phyloP scores from a whole-genome alignment of 306 rosid species.

The Ceratonia siliqua region DNA sequence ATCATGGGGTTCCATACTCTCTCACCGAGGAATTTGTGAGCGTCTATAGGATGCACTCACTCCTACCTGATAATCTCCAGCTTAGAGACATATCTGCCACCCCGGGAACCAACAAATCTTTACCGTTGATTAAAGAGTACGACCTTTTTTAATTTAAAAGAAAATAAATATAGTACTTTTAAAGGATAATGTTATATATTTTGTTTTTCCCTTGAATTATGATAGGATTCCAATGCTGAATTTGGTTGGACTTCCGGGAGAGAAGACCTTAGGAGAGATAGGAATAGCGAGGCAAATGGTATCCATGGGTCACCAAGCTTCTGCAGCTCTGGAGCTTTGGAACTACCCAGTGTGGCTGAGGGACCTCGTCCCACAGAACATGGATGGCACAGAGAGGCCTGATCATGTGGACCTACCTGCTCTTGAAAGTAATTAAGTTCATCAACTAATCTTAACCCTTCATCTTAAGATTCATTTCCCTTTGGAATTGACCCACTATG shows the following conservation, averaged over 20 bases:
- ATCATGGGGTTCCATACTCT: conserved; percentile 64
- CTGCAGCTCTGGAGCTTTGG: conserved; percentile 59
- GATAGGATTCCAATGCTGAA: conserved; percentile 48
- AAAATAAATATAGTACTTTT: no score
- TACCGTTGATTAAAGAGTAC: conserved; percentile 50
- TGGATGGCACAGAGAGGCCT: conserved; percentile 53
- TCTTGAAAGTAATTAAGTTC: conserved; percentile 50
- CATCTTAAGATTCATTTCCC: neutral
- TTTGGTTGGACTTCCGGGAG: conserved; percentile 52
- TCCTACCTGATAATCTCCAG: conserved; percentile 47
- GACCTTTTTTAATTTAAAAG: no score
- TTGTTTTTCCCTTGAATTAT: no score
- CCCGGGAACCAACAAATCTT: conserved; percentile 53
- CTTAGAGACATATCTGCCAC: conserved; percentile 47
- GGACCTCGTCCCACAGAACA: conserved; percentile 45
- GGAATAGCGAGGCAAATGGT: conserved; percentile 52
- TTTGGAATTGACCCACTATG: neutral
- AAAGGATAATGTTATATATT: no score
- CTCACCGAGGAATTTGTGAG: conserved; percentile 59
- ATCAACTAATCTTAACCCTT: neutral
- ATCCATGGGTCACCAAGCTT: conserved; percentile 78
- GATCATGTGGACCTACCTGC: conserved; percentile 58
- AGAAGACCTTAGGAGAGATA: conserved; percentile 38
- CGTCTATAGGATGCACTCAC: conserved; percentile 62
- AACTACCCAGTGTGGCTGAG: conserved; percentile 57